Conservation (phyloP, 2,329 filamentous ascomycete species). For the Sarocladium kiliense region DNA sequence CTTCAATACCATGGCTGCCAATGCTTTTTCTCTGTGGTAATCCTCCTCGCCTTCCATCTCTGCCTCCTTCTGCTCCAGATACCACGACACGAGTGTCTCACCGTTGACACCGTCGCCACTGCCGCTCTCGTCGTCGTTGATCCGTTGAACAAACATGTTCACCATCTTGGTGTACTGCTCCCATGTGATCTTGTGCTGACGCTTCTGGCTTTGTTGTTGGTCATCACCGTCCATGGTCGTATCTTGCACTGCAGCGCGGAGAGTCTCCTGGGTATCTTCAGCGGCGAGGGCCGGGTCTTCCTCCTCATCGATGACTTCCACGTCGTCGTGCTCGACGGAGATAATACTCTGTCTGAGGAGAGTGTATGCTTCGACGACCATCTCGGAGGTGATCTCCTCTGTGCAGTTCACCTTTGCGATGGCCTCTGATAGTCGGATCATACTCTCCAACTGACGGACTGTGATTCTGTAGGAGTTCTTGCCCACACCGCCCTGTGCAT, state of each 20-base stretch:
- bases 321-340: constrained; percentile 94
- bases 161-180: constrained; percentile 92
- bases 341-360: constrained; percentile 93
- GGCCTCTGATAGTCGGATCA: constrained; percentile 95
- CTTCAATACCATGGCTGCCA: constrained; percentile 83
- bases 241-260: constrained; percentile 41
- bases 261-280: constrained; percentile 39
- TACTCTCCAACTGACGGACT: constrained; percentile 88
- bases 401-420: constrained; percentile 98
- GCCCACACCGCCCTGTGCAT: constrained; percentile 89
- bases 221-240: constrained; percentile 32
- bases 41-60: constrained; percentile 79
- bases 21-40: constrained; percentile 65
- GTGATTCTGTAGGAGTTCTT: constrained; percentile 97
- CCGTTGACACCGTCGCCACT: constrained; percentile 80
- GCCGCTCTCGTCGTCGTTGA: constrained; percentile 75
- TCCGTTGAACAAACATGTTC: constrained; percentile 74
- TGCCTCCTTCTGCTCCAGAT: constrained; percentile 83
- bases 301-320: constrained; percentile 83
- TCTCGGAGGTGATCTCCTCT: constrained; percentile 75
- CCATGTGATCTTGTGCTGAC: constrained; percentile 85
- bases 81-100: constrained; percentile 80
- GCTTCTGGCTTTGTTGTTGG: constrained; percentile 26
- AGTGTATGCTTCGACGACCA: constrained; percentile 89
- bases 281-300: constrained; percentile 19